Percentiles rank a stretch among this genome's conserved stretches.
phyloP scores from a whole-genome alignment of 352 stramenopile species.

The Globisporangium paddicum region DNA sequence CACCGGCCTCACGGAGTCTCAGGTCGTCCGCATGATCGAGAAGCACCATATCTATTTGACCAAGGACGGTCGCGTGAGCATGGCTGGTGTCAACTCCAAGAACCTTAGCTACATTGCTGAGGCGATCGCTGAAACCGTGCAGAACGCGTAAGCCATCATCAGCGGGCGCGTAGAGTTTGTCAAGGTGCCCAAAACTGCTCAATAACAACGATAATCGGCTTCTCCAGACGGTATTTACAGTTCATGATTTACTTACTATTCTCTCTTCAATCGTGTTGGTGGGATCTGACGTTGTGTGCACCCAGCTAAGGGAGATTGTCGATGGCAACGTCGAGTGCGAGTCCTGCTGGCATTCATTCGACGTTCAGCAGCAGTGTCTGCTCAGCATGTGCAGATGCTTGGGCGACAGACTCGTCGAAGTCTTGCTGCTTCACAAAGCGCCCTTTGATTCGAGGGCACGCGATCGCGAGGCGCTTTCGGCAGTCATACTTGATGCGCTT shows the following conservation, averaged over 20 bases:
- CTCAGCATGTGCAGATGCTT: background rate
- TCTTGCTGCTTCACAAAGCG: slow-evolving; percentile 49
- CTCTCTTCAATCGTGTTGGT: background rate
- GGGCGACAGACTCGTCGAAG: background rate
- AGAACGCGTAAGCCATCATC: slow-evolving; percentile 56
- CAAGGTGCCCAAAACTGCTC: background rate
- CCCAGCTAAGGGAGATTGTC: background rate
- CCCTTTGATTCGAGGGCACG: slow-evolving; percentile 64
- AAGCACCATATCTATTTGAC: slow-evolving; percentile 99
- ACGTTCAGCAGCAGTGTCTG: too few relatives aligned
- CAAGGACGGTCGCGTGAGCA: slow-evolving; percentile 97
- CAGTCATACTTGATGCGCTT: slow-evolving; percentile 75
- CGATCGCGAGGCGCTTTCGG: slow-evolving; percentile 62
- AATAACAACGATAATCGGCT: slow-evolving; percentile 6
- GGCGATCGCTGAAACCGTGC: slow-evolving; percentile 92
- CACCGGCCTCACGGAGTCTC: slow-evolving; percentile 94
- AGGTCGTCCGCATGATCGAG: slow-evolving; percentile 92
- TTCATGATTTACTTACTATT: background rate
- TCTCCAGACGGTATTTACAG: background rate
- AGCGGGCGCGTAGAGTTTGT: background rate
- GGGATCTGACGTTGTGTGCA: background rate
- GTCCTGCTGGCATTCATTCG: background rate
- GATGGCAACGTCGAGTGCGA: background rate
- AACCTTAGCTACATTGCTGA: slow-evolving; percentile 97
- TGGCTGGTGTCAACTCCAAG: slow-evolving; percentile 95